phyloP scores from a whole-genome alignment of 805 yeast genomes.

The Hanseniaspora guilliermondii region DNA sequence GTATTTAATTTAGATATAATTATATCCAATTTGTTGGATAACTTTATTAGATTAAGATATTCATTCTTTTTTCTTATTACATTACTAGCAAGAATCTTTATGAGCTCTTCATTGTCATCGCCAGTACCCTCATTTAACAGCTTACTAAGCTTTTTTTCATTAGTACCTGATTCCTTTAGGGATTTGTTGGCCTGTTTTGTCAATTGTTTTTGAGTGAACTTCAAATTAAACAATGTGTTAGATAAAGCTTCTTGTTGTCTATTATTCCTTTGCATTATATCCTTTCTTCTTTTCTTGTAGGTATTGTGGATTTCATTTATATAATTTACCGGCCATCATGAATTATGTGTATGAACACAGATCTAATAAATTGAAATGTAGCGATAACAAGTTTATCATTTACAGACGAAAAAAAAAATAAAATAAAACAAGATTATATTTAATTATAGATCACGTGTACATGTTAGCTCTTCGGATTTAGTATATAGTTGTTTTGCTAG shows the following conservation, averaged over 20 bases:
- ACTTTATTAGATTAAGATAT: conserved; percentile 61
- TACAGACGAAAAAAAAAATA: background rate
- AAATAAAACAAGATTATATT: background rate
- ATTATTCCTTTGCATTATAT: conserved; percentile 2
- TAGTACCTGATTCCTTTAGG: conserved; percentile 76
- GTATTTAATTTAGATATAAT: conserved; percentile 94
- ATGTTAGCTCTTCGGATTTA: background rate
- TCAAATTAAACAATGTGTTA: conserved; percentile 28
- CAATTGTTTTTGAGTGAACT: conserved; percentile 88
- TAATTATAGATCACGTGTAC: background rate
- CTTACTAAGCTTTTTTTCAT: conserved; percentile 79
- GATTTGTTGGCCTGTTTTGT: conserved; percentile 83
- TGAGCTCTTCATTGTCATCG: conserved; percentile 75
- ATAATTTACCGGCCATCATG: too few relatives aligned
- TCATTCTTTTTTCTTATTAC: conserved; percentile 89
- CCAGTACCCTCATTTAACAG: conserved; percentile 24
- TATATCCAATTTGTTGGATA: conserved; percentile 86
- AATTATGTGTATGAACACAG: too few relatives aligned
- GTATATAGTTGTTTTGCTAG: background rate
- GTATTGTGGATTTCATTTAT: background rate
- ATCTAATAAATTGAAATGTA: too few relatives aligned
- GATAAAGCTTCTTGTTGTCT: conserved; percentile 19
- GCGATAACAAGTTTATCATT: background rate
- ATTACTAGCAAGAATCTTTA: conserved; percentile 86
- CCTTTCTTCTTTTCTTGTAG: background rate